Conservation (phyloP, 345 rosid species). For the Salix viminalis region DNA sequence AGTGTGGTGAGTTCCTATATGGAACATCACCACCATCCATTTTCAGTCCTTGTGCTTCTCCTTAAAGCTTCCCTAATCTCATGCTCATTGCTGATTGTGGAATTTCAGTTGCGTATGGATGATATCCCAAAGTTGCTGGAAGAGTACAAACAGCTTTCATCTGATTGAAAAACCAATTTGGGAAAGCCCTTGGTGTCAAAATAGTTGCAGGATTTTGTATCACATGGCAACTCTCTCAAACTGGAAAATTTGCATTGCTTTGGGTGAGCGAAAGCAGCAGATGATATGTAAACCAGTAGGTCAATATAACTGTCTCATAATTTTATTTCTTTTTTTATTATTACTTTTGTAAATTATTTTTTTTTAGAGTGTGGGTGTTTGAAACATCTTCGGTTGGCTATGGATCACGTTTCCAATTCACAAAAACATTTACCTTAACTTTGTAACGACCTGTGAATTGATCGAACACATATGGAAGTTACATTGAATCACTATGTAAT, state of each 20-base stretch:
- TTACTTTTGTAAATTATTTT: too few species aligned
- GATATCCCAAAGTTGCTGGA: slow-evolving; percentile 72
- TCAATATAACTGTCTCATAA: too few species aligned
- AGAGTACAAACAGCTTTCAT: slow-evolving; percentile 58
- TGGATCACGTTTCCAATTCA: too few species aligned
- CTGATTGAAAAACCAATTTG: slow-evolving; percentile 22
- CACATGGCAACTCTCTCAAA: background rate
- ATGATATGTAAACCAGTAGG: background rate
- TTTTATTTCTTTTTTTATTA: too few species aligned
- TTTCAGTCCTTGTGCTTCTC: background rate
- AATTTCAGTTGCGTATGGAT: slow-evolving; percentile 67
- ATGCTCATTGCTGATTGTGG: background rate
- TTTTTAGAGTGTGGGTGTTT: too few species aligned
- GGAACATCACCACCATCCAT: background rate
- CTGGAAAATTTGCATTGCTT: background rate
- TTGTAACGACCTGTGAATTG: too few species aligned
- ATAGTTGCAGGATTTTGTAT: background rate
- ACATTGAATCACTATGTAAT: too few species aligned
- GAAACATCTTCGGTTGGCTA: background rate
- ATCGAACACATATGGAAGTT: too few species aligned
- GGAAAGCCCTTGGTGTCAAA: background rate
- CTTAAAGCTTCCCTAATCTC: background rate
- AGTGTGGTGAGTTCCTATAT: background rate
- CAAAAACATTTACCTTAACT: too few species aligned
- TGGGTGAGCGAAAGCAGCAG: background rate